Percentiles rank a stretch among this genome's conserved stretches.
These are phyloP conservation scores for Austroboletus novae-zelandiae DNA, from an alignment of 1,284 basidiomycete genomes.

Conservation along the genomic window DNA sequence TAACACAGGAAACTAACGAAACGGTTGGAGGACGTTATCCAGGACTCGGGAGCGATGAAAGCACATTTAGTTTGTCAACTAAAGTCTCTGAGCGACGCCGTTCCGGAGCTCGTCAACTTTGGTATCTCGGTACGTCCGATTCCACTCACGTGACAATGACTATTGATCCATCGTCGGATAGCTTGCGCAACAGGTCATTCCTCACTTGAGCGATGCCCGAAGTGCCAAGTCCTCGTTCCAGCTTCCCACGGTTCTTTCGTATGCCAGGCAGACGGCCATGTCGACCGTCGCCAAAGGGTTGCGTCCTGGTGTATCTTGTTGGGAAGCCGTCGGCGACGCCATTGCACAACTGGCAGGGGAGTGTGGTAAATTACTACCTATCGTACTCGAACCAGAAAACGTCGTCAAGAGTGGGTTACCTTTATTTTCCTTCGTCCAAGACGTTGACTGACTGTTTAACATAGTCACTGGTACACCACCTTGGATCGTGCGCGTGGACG, in stretches of 20 bases:
- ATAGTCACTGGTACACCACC: conserved; percentile 78
- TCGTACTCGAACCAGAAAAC: conserved; percentile 75
- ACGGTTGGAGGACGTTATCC: conserved; percentile 76
- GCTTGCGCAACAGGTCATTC: conserved; percentile 86
- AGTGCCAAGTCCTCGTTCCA: conserved; percentile 76
- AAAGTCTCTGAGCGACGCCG: conserved; percentile 65
- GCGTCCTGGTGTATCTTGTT: conserved; percentile 63
- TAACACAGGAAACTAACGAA: conserved; percentile 76
- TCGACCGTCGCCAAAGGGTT: conserved; percentile 70
- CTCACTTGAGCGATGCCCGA: conserved; percentile 74
- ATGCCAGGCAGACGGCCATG: conserved; percentile 70
- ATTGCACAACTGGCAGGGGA: conserved; percentile 72
- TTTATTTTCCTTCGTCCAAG: neutral
- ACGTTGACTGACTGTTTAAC: too few relatives aligned
- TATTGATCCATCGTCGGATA: conserved; percentile 27
- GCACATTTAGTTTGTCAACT: conserved; percentile 70
- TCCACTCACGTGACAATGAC: neutral
- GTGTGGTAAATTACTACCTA: conserved; percentile 65
- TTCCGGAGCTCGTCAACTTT: conserved; percentile 84
- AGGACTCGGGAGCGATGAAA: conserved; percentile 70
- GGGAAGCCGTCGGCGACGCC: conserved; percentile 74
- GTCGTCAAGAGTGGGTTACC: conserved; percentile 66
- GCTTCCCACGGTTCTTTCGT: conserved; percentile 65
- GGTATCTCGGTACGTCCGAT: conserved; percentile 70
- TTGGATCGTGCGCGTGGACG: conserved; percentile 85